Base-by-base conservation (phyloP, 2,329 filamentous ascomycete species). In the Paramyrothecium sp. region DNA sequence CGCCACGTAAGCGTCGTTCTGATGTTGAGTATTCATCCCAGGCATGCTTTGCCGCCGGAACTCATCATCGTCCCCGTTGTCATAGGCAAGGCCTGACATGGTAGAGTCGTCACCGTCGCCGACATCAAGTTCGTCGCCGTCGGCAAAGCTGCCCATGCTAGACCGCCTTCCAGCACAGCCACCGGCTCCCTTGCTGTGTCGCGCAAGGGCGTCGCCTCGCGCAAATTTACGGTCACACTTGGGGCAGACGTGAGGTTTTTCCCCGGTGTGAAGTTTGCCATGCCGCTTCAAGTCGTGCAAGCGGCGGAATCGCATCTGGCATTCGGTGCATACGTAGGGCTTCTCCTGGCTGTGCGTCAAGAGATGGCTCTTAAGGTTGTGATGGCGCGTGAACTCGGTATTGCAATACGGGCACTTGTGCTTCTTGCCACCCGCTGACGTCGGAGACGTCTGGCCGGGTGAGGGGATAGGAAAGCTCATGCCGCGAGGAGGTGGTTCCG, bases 281-380 rank as follows among this genome's bases (percentile, higher is more conserved):
- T 99, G 95, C 46, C 95, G 87, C 78, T 99, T 99, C 63, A 99
- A 77, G 69, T 99, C 95, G 71, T 99, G 95, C 54, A 98, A 81
- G 61, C 95, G 87, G 56, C 95, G 86, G 74, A 99, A 99, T 54
- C 94, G 88, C 73, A 95, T 91, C 65, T 94, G 86, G 72, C 95
- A 99, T n/a, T 91, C 92, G 60, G 91, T 88, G 71, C 95, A 99
- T 26, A 95, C 86, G 69, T 95, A 99, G 0, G 95, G 95, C 75
- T 99, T 99, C 74, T 99, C 95, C 79, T 99, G 94, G 68, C 93
- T 97, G 74, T 98, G 95, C 1, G 95, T 98, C 70, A 99, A 85
- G 57, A 99, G 83, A 76, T 99, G 95, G 65, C 92, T 97, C 77
- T 98, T 99, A 26, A 98, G 84, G 68, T 99, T 98, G 72, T 98